phyloP scores from a whole-genome alignment of 2,329 filamentous ascomycete species.

The Trichoderma sp. region DNA sequence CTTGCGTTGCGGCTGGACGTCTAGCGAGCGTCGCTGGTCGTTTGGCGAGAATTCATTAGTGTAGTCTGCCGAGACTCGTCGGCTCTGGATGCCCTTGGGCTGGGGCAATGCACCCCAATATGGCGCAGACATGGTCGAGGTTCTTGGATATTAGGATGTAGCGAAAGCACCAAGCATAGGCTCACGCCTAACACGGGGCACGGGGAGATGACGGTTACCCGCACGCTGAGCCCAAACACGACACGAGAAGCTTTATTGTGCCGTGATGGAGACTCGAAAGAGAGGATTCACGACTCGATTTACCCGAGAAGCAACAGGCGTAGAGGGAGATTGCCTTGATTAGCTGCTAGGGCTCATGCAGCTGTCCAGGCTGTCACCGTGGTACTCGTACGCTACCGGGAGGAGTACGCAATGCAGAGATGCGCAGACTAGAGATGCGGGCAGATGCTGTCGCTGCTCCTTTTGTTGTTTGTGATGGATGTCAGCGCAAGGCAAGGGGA shows the following conservation, averaged over 20 bases:
- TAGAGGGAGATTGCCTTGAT: not conserved
- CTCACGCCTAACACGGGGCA: not conserved
- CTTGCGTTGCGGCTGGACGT: slow-evolving; percentile 42
- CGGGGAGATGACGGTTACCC: not conserved
- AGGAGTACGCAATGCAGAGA: slow-evolving; percentile 1
- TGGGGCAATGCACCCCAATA: slow-evolving; percentile 60
- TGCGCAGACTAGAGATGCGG: not conserved
- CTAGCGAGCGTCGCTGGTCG: slow-evolving; percentile 34
- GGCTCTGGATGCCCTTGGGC: slow-evolving; percentile 41
- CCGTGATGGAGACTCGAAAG: not conserved
- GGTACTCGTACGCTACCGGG: not conserved
- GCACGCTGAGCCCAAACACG: not conserved
- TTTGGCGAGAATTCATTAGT: slow-evolving; percentile 30
- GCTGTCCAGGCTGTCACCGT: not conserved
- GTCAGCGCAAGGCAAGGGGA: not conserved
- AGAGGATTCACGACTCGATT: not conserved
- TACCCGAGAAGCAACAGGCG: not conserved
- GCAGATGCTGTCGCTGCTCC: not conserved
- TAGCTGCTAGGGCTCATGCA: slow-evolving; percentile 7
- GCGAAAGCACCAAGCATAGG: not conserved
- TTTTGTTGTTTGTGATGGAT: not conserved
- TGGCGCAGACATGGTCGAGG: slow-evolving; percentile 42
- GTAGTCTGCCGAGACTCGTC: slow-evolving; percentile 34
- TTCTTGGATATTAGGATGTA: not conserved
- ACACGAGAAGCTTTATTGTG: not conserved